These are phyloP conservation scores for Silene coronaria DNA, from an alignment of 179 eudicot species.

Conservation along the genomic window DNA sequence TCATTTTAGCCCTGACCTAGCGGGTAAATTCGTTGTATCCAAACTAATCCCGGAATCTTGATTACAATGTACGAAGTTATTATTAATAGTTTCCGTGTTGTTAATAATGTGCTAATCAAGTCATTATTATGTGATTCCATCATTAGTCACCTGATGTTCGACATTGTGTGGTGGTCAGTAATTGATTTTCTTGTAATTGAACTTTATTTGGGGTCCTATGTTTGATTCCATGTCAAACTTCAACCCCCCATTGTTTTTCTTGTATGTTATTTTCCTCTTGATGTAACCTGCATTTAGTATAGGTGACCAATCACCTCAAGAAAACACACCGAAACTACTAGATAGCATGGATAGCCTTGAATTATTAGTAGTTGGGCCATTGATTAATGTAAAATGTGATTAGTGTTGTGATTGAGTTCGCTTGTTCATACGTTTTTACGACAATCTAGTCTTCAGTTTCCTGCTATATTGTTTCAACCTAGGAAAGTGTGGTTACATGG, in stretches of 20 bases:
- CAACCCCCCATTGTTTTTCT: slow-evolving; percentile 6
- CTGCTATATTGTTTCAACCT: neutral
- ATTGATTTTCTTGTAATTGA: neutral
- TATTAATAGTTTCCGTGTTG: neutral
- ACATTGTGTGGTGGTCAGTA: neutral
- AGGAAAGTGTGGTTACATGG: neutral
- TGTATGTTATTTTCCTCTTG: slow-evolving; percentile 9
- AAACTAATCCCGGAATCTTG: no score
- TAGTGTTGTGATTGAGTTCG: no score
- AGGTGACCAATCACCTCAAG: slow-evolving; percentile 22
- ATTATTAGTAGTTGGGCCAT: neutral
- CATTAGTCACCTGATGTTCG: slow-evolving; percentile 13
- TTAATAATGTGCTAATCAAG: neutral
- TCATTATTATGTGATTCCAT: slow-evolving; percentile 5
- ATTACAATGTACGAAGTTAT: neutral
- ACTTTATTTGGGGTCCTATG: neutral
- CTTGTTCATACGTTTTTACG: neutral
- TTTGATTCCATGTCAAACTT: slow-evolving; percentile 9
- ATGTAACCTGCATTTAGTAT: neutral
- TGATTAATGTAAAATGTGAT: neutral
- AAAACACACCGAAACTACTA: neutral
- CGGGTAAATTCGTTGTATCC: no score
- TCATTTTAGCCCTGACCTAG: no score
- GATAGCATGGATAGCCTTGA: neutral
- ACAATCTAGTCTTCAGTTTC: neutral